phyloP scores from a whole-genome alignment of 805 yeast species.

The Candida verbasci region DNA sequence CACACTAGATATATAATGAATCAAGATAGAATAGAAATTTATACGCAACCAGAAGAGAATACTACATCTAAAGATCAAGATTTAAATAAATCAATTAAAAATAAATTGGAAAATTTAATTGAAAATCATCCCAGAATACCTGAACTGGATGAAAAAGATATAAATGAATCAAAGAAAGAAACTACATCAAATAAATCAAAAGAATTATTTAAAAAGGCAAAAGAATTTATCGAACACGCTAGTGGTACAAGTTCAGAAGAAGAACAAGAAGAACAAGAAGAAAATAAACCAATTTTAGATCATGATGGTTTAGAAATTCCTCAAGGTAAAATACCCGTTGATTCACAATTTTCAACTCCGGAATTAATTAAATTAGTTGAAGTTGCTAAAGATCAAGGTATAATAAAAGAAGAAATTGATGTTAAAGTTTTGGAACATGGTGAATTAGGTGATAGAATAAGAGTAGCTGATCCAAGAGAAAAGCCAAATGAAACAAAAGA shows the following conservation, averaged over 20 bases:
- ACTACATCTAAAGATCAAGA: conserved; percentile 4
- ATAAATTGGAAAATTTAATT: conserved; percentile 24
- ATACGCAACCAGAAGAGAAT: conserved; percentile 20
- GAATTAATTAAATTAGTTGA: conserved; percentile 29
- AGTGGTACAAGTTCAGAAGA: conserved; percentile 1
- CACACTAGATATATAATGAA: neutral
- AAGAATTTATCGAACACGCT: neutral
- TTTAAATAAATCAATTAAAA: conserved; percentile 13
- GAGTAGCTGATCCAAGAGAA: conserved; percentile 11
- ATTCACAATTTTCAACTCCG: conserved; percentile 35
- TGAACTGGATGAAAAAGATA: conserved; percentile 5
- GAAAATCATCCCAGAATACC: conserved; percentile 14
- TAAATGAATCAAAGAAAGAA: neutral
- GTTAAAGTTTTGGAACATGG: conserved; percentile 23
- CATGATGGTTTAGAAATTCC: conserved; percentile 36
- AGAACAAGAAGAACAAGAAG: conserved; percentile 8
- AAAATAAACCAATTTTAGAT: conserved; percentile 18
- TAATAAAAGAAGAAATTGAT: conserved; percentile 20
- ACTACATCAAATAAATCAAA: neutral
- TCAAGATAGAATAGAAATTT: conserved; percentile 18
- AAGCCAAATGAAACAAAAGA: conserved; percentile 13
- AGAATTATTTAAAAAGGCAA: conserved; percentile 1
- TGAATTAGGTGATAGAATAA: conserved; percentile 26
- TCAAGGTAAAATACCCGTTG: conserved; percentile 34
- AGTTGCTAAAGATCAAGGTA: conserved; percentile 27